Evolutionary conservation across 495 filamentous ascomycete species (phyloP), one percentile per base, ranked within the genome.

Genomic region (Annulohypoxylon nitens): DNA sequence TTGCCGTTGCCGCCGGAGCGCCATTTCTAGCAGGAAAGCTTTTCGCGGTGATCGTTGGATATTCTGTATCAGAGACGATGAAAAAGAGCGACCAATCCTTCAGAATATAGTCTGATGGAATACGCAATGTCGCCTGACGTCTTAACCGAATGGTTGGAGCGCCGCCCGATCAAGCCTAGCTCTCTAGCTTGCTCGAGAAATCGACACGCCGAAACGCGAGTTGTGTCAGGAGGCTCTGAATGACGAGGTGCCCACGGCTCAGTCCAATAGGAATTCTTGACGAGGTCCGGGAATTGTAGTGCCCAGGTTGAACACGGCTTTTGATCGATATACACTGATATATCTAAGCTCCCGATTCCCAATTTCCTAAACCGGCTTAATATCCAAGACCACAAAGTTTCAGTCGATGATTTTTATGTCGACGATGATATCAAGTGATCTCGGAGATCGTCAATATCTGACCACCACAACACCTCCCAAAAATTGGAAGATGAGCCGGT

Each of bases 141-240:
- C 33, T 41, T 45, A 33, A 16, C 39, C 34, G 37, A 66, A 43
- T 53, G 45, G 47, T 30, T 62, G 41, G 34, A 51, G 14, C 18
- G 37, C 39, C 25, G 58, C 53, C 14, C 53, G 58, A 59, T 64
- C 39, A 37, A 34, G 63, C 18, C 50, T 67, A 59, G 71, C 16
- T 20, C 12, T 20, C n/a, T 6, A 47, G 43, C 43, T 12, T 43
- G 54, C 55, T 69, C 63, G 68, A 71, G 33, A 51, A 60, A 18
- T 58, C 23, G 54, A 23, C 60, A 58, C 34, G 64, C 69, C 69
- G 69, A 75, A 75, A 75, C 73, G 55, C 60, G 61, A 67, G 20
- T 59, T 75, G 73, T 71, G 34, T 75, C 73, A 72, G 55, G 34
- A 71, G 57, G 34, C 67, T 34, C 48, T 61, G 26, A 64, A 70